phyloP scores from a whole-genome alignment of 352 stramenopile species.

The Globisporangium alternatum region DNA sequence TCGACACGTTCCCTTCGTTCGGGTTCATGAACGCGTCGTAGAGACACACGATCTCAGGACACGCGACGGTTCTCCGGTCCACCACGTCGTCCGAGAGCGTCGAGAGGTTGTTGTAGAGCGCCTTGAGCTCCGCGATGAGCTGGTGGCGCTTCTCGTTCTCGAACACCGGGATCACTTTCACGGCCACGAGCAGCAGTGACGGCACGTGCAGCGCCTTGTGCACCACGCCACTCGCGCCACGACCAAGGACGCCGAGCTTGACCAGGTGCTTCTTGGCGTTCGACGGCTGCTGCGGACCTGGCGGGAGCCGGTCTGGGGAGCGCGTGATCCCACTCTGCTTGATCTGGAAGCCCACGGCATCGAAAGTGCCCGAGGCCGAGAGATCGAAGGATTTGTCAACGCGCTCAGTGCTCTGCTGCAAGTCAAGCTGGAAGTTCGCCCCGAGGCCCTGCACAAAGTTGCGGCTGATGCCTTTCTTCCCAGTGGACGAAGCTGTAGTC shows the following conservation, averaged over 20 bases:
- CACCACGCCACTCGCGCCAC: slow-evolving; percentile 86
- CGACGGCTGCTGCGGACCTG: slow-evolving; percentile 31
- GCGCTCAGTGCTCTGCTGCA: slow-evolving; percentile 56
- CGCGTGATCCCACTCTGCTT: slow-evolving; percentile 78
- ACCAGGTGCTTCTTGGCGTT: slow-evolving; percentile 82
- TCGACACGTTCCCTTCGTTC: slow-evolving; percentile 88
- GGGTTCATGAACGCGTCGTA: slow-evolving; percentile 94
- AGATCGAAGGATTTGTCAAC: slow-evolving; percentile 79
- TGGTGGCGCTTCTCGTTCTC: slow-evolving; percentile 88
- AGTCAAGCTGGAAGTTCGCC: slow-evolving; percentile 66
- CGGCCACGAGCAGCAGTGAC: slow-evolving; percentile 84
- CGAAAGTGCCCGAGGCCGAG: slow-evolving; percentile 78
- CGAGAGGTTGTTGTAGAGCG: slow-evolving; percentile 85
- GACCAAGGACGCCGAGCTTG: slow-evolving; percentile 76
- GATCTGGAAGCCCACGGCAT: slow-evolving; percentile 80
- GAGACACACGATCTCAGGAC: slow-evolving; percentile 87
- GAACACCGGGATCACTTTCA: slow-evolving; percentile 91
- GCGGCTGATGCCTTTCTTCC: slow-evolving; percentile 68
- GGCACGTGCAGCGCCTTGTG: slow-evolving; percentile 89
- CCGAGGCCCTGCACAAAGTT: slow-evolving; percentile 70
- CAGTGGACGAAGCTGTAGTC: slow-evolving; percentile 30
- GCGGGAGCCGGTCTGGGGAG: slow-evolving; percentile 42
- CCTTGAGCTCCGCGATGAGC: slow-evolving; percentile 83
- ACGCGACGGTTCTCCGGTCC: slow-evolving; percentile 49
- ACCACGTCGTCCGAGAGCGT: slow-evolving; percentile 55